phyloP scores from a whole-genome alignment of 805 yeast genomes.

The Starmerella potacharoeniae region DNA sequence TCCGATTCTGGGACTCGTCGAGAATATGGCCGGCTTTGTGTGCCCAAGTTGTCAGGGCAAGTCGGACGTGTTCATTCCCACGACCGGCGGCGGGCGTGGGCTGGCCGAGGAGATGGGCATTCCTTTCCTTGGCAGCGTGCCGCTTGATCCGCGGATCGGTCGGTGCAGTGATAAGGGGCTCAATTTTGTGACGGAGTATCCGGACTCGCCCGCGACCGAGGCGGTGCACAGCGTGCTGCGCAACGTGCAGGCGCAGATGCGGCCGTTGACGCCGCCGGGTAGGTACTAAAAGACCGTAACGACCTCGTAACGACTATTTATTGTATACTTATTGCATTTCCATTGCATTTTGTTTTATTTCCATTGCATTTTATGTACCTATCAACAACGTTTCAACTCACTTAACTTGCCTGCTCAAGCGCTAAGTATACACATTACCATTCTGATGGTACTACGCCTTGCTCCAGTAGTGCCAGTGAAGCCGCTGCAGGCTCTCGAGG shows the following conservation, averaged over 20 bases:
- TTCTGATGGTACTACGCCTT: neutral
- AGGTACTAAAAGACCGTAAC: neutral
- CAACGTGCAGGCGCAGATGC: slow-evolving; percentile 20
- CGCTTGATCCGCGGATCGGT: slow-evolving; percentile 92
- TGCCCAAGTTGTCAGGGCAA: slow-evolving; percentile 91
- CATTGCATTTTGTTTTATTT: neutral
- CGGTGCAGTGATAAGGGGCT: slow-evolving; percentile 77
- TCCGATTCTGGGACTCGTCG: slow-evolving; percentile 78
- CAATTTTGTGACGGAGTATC: slow-evolving; percentile 62
- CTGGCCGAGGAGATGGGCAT: slow-evolving; percentile 69
- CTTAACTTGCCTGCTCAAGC: too few species aligned
- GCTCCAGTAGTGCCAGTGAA: slow-evolving; percentile 13
- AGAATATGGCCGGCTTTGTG: slow-evolving; percentile 97
- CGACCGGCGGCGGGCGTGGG: slow-evolving; percentile 91
- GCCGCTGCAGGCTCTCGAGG: neutral
- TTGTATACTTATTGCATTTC: neutral
- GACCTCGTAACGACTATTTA: neutral
- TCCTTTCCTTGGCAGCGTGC: slow-evolving; percentile 82
- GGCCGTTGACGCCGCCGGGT: slow-evolving; percentile 11
- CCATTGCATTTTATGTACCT: too few species aligned
- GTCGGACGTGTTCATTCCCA: slow-evolving; percentile 80
- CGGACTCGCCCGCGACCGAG: slow-evolving; percentile 85
- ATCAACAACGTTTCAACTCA: too few species aligned
- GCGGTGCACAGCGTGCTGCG: slow-evolving; percentile 73
- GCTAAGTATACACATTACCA: too few species aligned